Base-by-base conservation (phyloP, 208 protist genomes). In the Trypanosoma rangeli region DNA sequence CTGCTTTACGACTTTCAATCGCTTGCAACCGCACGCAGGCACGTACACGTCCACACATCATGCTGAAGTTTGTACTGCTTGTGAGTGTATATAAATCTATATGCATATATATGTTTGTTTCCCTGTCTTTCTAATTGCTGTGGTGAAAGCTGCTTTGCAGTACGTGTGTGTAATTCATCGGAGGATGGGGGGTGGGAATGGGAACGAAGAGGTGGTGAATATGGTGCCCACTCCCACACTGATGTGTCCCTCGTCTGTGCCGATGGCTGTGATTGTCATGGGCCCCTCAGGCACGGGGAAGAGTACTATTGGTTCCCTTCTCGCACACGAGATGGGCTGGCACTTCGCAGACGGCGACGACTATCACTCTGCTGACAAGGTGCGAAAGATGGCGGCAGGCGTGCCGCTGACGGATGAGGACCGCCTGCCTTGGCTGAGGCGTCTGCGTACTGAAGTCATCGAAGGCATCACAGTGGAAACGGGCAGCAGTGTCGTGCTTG, bases 201-300 rank as follows among this genome's bases (percentile, higher is more conserved):
- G 15, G 12, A 18, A 16, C 8, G 8, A 46, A 46, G 13, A 18
- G 42, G 42, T 46, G 42, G 42, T 9, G 42, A 46, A 42, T 28
- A 33, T 60, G 29, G 37, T n/a, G 24, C 46, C 22, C 3, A 0
- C 20, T 3, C 5, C 53, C 37, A 49, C 8, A 3, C 29, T 24
- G 59, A 1, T 29, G 18, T 3, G 5, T 10, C 37, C 59, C 24
- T 49, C 22, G 29, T 28, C 13, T n/a, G 28, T 26, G 29, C 28
- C 55, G 28, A 3, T 42, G 31, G 58, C 63, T 16, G 29, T 95
- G n/a, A 76, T 96, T 1, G 79, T 96, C 1, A 84, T 78, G 35
- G 92, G 92, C 22, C 80, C 86, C 1, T 92, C 78, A 2, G 92
- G 87, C 55, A 71, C 74, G 24, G 92, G 92, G 18, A 96, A 96